Evolutionary conservation across 1,284 basidiomycete species (phyloP), one percentile per base, ranked within the genome.

Genomic region (Cryptococcus maquisensis): DNA sequence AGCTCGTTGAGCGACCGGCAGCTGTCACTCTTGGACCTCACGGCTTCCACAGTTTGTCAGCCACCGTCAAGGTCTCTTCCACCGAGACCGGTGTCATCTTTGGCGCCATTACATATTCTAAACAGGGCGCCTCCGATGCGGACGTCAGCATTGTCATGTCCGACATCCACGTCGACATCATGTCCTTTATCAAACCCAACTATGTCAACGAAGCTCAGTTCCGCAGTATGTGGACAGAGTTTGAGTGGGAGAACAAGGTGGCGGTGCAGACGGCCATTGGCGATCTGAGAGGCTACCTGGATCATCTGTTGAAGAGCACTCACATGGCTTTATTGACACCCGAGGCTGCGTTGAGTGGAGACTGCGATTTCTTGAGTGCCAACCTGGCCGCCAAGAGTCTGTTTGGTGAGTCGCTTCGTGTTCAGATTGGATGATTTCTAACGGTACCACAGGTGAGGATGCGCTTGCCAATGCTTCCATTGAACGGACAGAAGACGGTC

Each of bases 101-200:
- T 66, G 95, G 95, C 40, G 96, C 94, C 74, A 97, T 98, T 63
- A 85, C 96, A 18, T 99, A 96, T 86, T 91, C 95, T 61, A 89
- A 88, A n/a, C 85, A 86, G 4, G 88, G 86, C 46, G 85, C 93
- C 64, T 81, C 86, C 0, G 90, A 95, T 70, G 85, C 85, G 47
- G 91, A 86, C 75, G 73, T 73, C 50, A 81, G 69, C 74, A 92
- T 91, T 38, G 94, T 98, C 47, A 77, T 98, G 68, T 97, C 93
- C 75, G 95, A 98, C 77, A 94, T 98, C 56, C 55, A 65, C 77
- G 91, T 98, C 62, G 96, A 98, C 76, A 98, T 98, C 64, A 95
- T 98, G 89, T 95, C 98, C 76, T 98, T 98, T 77, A 98, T 98
- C 80, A 92, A 96, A 74, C 94, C 95, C 0, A 91, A 93, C 4